Base-by-base conservation (phyloP, 495 filamentous ascomycete genomes). In the Tuber brumale region DNA sequence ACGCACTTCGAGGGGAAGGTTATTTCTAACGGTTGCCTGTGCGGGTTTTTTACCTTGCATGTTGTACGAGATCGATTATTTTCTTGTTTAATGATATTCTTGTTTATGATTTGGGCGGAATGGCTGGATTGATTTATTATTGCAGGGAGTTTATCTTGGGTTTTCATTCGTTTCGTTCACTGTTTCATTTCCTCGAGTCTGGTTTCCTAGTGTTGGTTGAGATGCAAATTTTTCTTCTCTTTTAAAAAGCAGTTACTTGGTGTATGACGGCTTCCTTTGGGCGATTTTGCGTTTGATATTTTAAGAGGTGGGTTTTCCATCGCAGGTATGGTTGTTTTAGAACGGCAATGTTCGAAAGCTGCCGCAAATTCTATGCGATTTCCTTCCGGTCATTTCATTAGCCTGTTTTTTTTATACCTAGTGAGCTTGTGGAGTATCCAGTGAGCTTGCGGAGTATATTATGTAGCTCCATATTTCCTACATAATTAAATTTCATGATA, bases 101-200 rank as follows among this genome's bases (percentile, higher is more conserved):
- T 48, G 51, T 27, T 61, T 61, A n/a, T 31, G 51, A 27, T 27
- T 31, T 61, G 51, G 23, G 48, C n/a, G 48, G 51, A 61, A 31
- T 61, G 51, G n/a, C 14, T 27, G 51, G 51, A 27, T 61, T 61
- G 23, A 61, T 61, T 61, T 27, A 61, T 61, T 61, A 2, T 61
- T 27, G n/a, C 51, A 61, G 51, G 51, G 51, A 61, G 51, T 61
- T 61, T 61, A 61, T 27, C 51, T 27, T 61, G 51, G 51, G 51
- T 61, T 61, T 57, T 27, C 21, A 9, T 27, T 10, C 51, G 12
- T 61, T 61, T 27, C n/a, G 14, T 61, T 61, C n/a, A 61, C 9
- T n/a, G 12, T 61, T 61, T 61, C n/a, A 27, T 61, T 14, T 61
- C 10, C n/a, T 57, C 12, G 9, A 27, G n/a, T 27, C 27, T 27